phyloP scores from a whole-genome alignment of 768 basidiomycete species.

The Psilocybe tampanensis region DNA sequence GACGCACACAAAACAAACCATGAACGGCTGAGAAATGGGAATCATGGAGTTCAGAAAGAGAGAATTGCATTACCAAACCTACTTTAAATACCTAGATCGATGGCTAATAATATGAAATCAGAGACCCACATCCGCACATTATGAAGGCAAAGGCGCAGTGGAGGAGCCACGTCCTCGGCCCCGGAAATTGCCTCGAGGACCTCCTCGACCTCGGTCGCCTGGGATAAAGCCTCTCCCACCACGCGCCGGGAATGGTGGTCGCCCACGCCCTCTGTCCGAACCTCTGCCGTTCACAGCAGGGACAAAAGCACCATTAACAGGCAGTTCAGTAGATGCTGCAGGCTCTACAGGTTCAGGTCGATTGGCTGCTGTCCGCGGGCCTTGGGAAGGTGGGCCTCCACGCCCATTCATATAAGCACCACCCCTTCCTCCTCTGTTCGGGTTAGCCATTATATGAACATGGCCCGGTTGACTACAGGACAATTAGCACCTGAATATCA shows the following conservation, averaged over 20 bases:
- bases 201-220: slow-evolving; percentile 36
- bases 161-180: slow-evolving; percentile 41
- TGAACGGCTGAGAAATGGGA: too few species aligned
- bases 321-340: slow-evolving; percentile 7
- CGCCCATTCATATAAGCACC: slow-evolving; percentile 35
- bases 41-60: not conserved
- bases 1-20: too few species aligned
- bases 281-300: slow-evolving; percentile 23
- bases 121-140: slow-evolving; percentile 1
- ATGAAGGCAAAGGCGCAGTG: slow-evolving; percentile 32
- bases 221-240: slow-evolving; percentile 33
- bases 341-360: not conserved
- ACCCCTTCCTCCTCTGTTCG: slow-evolving; percentile 48
- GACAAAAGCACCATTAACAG: slow-evolving; percentile 19
- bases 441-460: slow-evolving; percentile 79
- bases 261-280: slow-evolving; percentile 26
- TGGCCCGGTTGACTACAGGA: slow-evolving; percentile 34
- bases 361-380: slow-evolving; percentile 5
- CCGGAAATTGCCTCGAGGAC: slow-evolving; percentile 34
- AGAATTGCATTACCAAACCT: not conserved
- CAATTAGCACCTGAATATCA: slow-evolving; percentile 4
- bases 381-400: slow-evolving; percentile 27
- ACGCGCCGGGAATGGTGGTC: slow-evolving; percentile 31
- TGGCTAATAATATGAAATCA: not conserved
- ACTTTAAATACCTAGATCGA: not conserved